Conservation (phyloP, 1,284 basidiomycete species). For the Exobasidium cylindrosporum region DNA sequence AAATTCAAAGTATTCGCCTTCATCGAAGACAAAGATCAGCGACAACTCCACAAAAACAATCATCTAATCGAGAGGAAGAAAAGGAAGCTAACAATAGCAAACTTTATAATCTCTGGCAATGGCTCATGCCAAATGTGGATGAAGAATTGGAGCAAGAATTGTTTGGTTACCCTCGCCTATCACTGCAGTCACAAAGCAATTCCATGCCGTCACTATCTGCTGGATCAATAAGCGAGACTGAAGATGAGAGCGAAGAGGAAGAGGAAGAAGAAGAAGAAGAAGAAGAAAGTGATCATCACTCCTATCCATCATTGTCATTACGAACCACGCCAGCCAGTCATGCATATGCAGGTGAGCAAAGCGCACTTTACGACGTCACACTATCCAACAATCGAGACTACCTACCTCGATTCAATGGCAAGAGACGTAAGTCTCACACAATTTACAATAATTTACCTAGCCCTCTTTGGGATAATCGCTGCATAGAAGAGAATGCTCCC, state of each 20-base stretch:
- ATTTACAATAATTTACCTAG: background rate
- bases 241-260: slow-evolving; percentile 6
- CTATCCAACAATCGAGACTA: background rate
- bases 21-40: background rate
- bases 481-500: background rate
- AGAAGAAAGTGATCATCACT: background rate
- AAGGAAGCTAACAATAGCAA: too few relatives aligned
- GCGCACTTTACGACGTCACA: background rate
- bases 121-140: slow-evolving; percentile 6
- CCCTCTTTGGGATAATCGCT: slow-evolving; percentile 7
- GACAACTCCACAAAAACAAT: too few relatives aligned
- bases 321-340: background rate
- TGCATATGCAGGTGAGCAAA: background rate
- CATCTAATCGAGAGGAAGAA: too few relatives aligned
- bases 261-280: background rate
- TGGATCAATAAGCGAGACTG: background rate
- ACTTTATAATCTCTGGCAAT: background rate
- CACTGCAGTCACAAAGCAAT: background rate
- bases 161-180: background rate
- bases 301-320: background rate
- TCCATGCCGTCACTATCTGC: background rate
- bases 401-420: background rate
- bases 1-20: background rate
- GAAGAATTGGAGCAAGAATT: background rate
- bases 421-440: background rate